Conservation (phyloP, 345 rosid genomes). For the Aquilaria sinensis region DNA sequence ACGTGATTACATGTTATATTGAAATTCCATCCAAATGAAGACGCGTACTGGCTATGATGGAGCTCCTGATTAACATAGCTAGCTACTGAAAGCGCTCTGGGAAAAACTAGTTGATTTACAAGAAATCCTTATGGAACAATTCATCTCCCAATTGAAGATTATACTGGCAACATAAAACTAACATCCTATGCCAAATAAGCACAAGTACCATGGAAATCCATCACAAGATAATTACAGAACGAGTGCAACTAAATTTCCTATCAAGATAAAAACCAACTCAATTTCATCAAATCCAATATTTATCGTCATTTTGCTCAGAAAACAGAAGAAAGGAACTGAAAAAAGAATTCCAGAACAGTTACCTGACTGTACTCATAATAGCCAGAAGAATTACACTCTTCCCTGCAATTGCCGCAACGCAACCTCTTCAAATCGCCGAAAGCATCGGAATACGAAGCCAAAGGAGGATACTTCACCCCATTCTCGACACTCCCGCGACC, state of each 20-base stretch:
- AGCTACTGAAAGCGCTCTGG: no score
- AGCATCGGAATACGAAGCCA: slow-evolving; percentile 76
- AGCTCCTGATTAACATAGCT: no score
- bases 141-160: no score
- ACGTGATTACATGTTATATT: not conserved
- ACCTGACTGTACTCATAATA: slow-evolving; percentile 60
- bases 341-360: not conserved
- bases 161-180: no score
- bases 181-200: no score
- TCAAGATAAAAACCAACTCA: not conserved
- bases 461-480: slow-evolving; percentile 44
- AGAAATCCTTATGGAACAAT: no score
- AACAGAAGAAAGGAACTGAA: not conserved
- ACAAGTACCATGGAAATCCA: no score
- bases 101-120: no score
- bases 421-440: slow-evolving; percentile 39
- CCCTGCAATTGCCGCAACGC: slow-evolving; percentile 48
- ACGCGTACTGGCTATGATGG: not conserved
- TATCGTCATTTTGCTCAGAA: no score
- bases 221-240: no score
- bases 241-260: not conserved
- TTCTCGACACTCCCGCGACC: slow-evolving; percentile 18
- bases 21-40: not conserved
- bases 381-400: slow-evolving; percentile 43
- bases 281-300: not conserved